Evolutionary conservation across 192 early-diverging fungal species (phyloP).

Genomic region (Entomortierella lignicola): DNA sequence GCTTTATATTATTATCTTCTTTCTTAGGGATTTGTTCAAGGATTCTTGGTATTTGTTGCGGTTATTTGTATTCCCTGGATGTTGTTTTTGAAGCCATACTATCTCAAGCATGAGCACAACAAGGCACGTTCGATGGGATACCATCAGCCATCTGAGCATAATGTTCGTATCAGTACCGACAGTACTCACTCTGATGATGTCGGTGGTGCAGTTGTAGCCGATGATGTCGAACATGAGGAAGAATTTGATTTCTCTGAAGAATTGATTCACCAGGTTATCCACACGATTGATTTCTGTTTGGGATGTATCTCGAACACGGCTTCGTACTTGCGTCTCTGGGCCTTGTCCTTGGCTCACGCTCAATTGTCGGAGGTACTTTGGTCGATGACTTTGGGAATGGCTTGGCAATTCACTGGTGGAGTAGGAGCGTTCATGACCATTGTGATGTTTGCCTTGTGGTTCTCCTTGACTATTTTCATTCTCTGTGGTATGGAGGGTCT

Average conservation of each 20-base stretch:
- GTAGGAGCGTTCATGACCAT: constrained; percentile 79
- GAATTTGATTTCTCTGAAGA: constrained; percentile 96
- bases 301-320: constrained; percentile 98
- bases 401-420: constrained; percentile 60
- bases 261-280: constrained; percentile 98
- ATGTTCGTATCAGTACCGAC: constrained; percentile 59
- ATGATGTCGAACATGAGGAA: constrained; percentile 71
- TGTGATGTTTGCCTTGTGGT: constrained; percentile 90
- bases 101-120: constrained; percentile 84
- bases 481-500: constrained; percentile 94
- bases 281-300: constrained; percentile 99
- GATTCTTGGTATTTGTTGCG: constrained; percentile 82
- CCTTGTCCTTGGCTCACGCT: constrained; percentile 96
- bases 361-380: constrained; percentile 98
- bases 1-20: too few relatives aligned
- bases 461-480: constrained; percentile 84
- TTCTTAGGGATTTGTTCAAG: constrained; percentile 74
- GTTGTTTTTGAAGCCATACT: constrained; percentile 92
- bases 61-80: constrained; percentile 97
- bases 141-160: constrained; percentile 64
- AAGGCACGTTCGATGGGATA: constrained; percentile 81
- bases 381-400: constrained; percentile 87
- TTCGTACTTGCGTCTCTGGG: constrained; percentile 99
- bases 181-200: constrained; percentile 51
- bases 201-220: constrained; percentile 68